These are phyloP conservation scores for Chenopodium quinoa DNA, from an alignment of 148 eudicot species.

Conservation along the genomic window DNA sequence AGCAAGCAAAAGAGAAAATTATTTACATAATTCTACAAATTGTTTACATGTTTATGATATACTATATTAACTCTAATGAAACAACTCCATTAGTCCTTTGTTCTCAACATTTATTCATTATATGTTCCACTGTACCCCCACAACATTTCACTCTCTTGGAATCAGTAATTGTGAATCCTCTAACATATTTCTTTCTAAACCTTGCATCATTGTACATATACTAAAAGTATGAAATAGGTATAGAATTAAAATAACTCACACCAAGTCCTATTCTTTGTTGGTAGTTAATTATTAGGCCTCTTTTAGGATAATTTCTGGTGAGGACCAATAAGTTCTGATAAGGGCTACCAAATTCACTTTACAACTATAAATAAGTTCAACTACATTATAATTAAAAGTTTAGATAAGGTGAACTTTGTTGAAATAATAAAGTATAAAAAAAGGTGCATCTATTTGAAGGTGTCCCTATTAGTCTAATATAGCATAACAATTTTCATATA, in stretches of 20 bases:
- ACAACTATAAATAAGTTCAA: not conserved
- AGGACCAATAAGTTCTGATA: not conserved
- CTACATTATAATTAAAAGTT: no score
- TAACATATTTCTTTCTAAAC: not conserved
- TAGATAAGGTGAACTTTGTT: not conserved
- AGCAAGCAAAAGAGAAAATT: not conserved
- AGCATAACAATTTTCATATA: not conserved
- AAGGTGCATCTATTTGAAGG: not conserved
- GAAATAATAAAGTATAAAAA: not conserved
- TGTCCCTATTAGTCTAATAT: not conserved
- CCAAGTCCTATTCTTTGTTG: not conserved
- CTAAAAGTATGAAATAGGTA: no score
- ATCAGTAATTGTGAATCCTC: not conserved
- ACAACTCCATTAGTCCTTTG: not conserved
- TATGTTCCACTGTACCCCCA: not conserved
- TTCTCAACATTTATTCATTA: not conserved
- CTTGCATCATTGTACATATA: not conserved
- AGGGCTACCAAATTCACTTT: no score
- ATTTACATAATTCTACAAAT: not conserved
- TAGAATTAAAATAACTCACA: not conserved
- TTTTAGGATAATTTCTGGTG: no score
- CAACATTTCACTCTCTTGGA: not conserved
- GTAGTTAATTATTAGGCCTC: no score
- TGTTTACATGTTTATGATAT: not conserved
- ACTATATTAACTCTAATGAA: not conserved